Conservation (phyloP, 1,139 yeast genomes). For the Geotrichum cucujoidarum region DNA sequence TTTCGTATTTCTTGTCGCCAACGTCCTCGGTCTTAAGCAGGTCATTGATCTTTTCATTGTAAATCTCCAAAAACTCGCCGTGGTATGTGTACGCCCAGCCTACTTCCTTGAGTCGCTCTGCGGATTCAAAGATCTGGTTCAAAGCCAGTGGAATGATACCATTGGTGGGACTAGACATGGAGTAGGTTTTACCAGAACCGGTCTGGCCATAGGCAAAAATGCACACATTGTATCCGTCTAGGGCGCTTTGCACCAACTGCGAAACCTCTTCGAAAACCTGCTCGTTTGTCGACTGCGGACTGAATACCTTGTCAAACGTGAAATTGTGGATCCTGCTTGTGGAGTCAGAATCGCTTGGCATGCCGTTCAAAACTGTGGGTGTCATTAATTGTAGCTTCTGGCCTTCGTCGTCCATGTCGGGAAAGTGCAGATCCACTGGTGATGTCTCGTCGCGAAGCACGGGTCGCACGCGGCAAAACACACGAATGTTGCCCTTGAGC, state of each 20-base stretch:
- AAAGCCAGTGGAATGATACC: slow-evolving; percentile 86
- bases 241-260: slow-evolving; percentile 79
- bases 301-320: slow-evolving; percentile 75
- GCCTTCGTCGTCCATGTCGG: slow-evolving; percentile 52
- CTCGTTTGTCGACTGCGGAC: slow-evolving; percentile 47
- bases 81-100: slow-evolving; percentile 65
- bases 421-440: slow-evolving; percentile 42
- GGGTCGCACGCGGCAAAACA: slow-evolving; percentile 83
- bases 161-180: slow-evolving; percentile 47
- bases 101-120: slow-evolving; percentile 44
- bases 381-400: slow-evolving; percentile 36
- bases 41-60: slow-evolving; percentile 77
- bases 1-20: slow-evolving; percentile 51
- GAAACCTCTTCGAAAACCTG: slow-evolving; percentile 79
- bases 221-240: slow-evolving; percentile 58
- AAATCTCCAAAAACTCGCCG: slow-evolving; percentile 85
- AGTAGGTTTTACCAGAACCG: slow-evolving; percentile 36
- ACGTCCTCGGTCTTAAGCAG: slow-evolving; percentile 44
- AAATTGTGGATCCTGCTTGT: slow-evolving; percentile 43
- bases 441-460: slow-evolving; percentile 32
- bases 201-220: slow-evolving; percentile 37
- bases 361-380: slow-evolving; percentile 12
- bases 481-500: slow-evolving; percentile 86
- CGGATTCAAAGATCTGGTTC: slow-evolving; percentile 61
- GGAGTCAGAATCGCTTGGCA: slow-evolving; percentile 19